phyloP scores from a whole-genome alignment of 1,284 basidiomycete species.

The Sanghuangporus weigelae region DNA sequence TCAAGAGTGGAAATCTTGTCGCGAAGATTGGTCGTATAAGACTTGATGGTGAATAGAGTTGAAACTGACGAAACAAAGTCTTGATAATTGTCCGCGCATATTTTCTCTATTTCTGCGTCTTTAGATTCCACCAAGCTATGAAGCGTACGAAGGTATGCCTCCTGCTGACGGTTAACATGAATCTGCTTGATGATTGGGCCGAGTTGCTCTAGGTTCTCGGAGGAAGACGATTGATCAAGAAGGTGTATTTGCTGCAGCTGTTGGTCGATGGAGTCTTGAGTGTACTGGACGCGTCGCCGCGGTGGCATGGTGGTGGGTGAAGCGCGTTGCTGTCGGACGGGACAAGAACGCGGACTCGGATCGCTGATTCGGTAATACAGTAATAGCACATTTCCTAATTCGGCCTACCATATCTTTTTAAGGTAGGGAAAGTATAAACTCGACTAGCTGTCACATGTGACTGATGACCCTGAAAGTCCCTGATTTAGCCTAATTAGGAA shows the following conservation, averaged over 20 bases:
- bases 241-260: slow-evolving; percentile 85
- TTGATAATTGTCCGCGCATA: slow-evolving; percentile 95
- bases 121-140: slow-evolving; percentile 88
- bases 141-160: slow-evolving; percentile 84
- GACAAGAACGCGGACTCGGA: neutral
- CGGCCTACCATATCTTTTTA: neutral
- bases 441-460: no score
- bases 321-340: neutral
- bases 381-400: neutral
- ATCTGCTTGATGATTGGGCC: slow-evolving; percentile 93
- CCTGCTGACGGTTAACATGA: slow-evolving; percentile 86
- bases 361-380: neutral
- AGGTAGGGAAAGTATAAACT: no score
- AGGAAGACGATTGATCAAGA: slow-evolving; percentile 77
- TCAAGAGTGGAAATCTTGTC: slow-evolving; percentile 74
- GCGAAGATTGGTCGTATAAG: slow-evolving; percentile 77
- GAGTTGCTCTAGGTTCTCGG: slow-evolving; percentile 90
- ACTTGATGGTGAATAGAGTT: slow-evolving; percentile 91
- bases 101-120: slow-evolving; percentile 92
- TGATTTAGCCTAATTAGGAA: no score
- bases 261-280: slow-evolving; percentile 75
- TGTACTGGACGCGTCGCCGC: slow-evolving; percentile 67
- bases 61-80: slow-evolving; percentile 97
- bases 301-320: slow-evolving; percentile 52
- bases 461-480: no score